These are phyloP conservation scores for Tuber aestivum DNA, from an alignment of 495 filamentous ascomycete species.

Conservation along the genomic window DNA sequence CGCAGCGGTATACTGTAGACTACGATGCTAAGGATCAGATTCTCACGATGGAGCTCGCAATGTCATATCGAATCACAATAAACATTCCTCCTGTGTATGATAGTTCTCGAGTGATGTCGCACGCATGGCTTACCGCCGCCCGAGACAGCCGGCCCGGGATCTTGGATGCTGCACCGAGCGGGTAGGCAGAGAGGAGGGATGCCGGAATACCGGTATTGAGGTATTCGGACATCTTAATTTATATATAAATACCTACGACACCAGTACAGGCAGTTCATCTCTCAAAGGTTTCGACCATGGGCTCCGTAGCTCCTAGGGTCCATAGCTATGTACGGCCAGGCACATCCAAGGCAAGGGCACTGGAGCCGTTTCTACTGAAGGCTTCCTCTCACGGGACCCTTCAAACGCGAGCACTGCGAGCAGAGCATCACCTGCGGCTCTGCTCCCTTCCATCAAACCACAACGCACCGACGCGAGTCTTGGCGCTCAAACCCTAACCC, in stretches of 20 bases:
- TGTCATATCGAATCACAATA: not conserved
- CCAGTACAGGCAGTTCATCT: not conserved
- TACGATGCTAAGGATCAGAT: not conserved
- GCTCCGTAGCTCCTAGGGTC: not conserved
- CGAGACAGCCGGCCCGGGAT: not conserved
- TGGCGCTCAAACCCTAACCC: not conserved
- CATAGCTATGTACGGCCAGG: not conserved
- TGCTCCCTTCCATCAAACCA: not conserved
- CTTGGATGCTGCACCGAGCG: not conserved
- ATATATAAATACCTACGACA: not conserved
- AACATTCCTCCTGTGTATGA: not conserved
- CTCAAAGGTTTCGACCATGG: not conserved
- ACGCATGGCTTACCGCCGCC: not conserved
- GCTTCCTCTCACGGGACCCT: not conserved
- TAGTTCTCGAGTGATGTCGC: not conserved
- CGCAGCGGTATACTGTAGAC: not conserved
- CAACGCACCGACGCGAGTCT: constrained; percentile 9
- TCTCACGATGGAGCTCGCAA: not conserved
- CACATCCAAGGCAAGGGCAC: not conserved
- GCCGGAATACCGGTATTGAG: not conserved
- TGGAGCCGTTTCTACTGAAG: not conserved
- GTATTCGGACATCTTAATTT: not conserved
- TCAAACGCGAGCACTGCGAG: not conserved
- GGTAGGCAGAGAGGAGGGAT: not conserved
- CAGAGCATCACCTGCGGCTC: not conserved